Conservation (phyloP, 306 rosid genomes). For the Sicyos baderoa region DNA sequence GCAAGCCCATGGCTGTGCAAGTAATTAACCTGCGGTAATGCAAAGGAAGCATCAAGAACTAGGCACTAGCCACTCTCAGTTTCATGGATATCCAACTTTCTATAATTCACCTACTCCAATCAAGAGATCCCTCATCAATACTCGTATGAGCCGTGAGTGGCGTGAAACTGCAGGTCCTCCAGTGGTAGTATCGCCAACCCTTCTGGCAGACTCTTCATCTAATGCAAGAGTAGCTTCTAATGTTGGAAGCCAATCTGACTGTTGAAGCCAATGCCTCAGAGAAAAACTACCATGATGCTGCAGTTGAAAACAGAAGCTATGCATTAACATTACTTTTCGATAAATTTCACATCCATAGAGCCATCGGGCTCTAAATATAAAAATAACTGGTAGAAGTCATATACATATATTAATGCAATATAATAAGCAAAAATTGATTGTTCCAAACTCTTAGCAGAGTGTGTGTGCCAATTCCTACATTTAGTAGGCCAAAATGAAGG, state of each 20-base stretch:
- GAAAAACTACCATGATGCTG: constrained; percentile 99
- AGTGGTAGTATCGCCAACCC: constrained; percentile 73
- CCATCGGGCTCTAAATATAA: not conserved
- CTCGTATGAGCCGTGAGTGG: constrained; percentile 64
- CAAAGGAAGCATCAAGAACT: constrained; percentile 16
- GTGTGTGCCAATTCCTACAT: not conserved
- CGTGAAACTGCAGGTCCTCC: constrained; percentile 95
- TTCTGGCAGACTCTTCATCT: constrained; percentile 89
- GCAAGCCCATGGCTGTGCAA: constrained; percentile 98
- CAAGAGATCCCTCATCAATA: constrained; percentile 95
- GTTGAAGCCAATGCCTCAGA: constrained; percentile 93
- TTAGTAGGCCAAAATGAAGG: not conserved
- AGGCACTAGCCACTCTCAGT: constrained; percentile 12
- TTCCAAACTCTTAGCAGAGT: not conserved
- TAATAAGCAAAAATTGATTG: not conserved
- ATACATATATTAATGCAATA: not conserved
- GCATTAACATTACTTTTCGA: not conserved
- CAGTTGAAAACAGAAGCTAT: constrained; percentile 18
- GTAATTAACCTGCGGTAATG: constrained; percentile 68
- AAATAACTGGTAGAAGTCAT: not conserved
- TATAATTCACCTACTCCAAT: constrained; percentile 56
- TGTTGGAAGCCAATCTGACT: constrained; percentile 96
- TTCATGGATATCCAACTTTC: constrained; percentile 6
- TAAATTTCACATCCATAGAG: not conserved
- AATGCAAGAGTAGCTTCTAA: constrained; percentile 95